Base-by-base conservation (phyloP, 2,329 filamentous ascomycete genomes). In the Ploettnerulaceae sp. region DNA sequence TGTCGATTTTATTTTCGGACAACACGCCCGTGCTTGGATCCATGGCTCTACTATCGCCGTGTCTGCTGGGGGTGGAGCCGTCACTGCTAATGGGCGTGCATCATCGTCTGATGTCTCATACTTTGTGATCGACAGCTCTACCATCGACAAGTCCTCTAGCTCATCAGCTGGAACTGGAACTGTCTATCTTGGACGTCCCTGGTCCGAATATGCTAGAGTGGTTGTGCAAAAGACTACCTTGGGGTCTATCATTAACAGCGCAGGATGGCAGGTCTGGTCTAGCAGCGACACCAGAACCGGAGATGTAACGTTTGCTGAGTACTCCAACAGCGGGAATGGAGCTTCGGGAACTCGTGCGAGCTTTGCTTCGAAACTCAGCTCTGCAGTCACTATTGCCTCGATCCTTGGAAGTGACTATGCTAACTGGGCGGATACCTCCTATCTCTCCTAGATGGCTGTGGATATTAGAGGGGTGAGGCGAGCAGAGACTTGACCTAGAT, bases 1-100 rank as follows among this genome's bases (percentile, higher is more conserved):
- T 2, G 74, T 75, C 33, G 79, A 81, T 56, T 79, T 79, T 58
- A 75, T 79, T 54, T 82, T 82, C 59, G 72, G 79, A 42, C 69
- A 77, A 62, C 55, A 69, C 44, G 69, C 73, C 25, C 60, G 64
- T 42, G 67, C 70, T 36, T 82, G 73, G 76, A 75, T 73, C 59
- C 71, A 77, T 44, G 55, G 64, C 11, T 68, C 68, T 48, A 68
- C 71, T 34, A 72, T 80, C 51, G 64, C 69, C 32, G 56, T 60
- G 17, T 71, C 74, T 39, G 62, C 72, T 7, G 59, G 63, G 14
- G 64, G 64, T 5, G 73, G 74, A 12, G 74, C 66, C 56, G 66
- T 75, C 50, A 73, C 71, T 7, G 70, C 70, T 47, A 67, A 66
- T 43, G 73, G 73, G 5, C 67, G 72, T 35, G 45, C 64, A 21